A percentile compares a stretch with the other conserved stretches of the same genome.
Evolutionary conservation across 2,329 filamentous ascomycete genomes (phyloP).

Genomic region (Scedosporium dehoogii): DNA sequence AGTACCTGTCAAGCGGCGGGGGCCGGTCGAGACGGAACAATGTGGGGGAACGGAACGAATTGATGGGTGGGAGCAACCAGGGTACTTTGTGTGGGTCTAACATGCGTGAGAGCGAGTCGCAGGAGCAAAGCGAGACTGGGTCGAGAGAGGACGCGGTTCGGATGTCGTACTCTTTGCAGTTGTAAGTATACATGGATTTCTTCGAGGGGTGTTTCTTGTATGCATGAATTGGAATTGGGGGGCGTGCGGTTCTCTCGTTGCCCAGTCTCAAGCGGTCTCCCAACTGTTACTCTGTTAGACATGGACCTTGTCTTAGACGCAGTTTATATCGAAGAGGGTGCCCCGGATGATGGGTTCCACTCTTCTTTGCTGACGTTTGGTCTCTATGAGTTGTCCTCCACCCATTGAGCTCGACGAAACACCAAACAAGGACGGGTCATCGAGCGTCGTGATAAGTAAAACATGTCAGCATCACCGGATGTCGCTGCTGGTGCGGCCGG

Average conservation of each 20-base stretch:
- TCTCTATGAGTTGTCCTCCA: background rate
- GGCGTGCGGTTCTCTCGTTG: no score
- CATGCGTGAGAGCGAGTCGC: background rate
- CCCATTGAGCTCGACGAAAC: background rate
- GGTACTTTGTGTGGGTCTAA: background rate
- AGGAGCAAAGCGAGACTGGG: background rate
- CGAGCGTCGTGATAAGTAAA: background rate
- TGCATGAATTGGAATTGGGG: no score
- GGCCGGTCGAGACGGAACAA: background rate
- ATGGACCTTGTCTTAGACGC: background rate
- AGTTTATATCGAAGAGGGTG: background rate
- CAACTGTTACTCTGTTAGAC: no score
- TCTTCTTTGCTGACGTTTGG: background rate
- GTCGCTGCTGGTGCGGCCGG: background rate
- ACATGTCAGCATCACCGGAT: background rate
- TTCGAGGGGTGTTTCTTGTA: no score
- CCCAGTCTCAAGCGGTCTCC: no score
- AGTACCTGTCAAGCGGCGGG: background rate
- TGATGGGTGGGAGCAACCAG: background rate
- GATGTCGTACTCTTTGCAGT: no score
- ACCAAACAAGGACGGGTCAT: background rate
- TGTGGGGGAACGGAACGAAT: background rate
- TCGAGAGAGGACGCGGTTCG: no score
- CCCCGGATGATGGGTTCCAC: background rate
- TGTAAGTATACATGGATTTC: no score